These are phyloP conservation scores for Globisporangium okanoganense DNA, from an alignment of 352 stramenopile species.

Conservation along the genomic window DNA sequence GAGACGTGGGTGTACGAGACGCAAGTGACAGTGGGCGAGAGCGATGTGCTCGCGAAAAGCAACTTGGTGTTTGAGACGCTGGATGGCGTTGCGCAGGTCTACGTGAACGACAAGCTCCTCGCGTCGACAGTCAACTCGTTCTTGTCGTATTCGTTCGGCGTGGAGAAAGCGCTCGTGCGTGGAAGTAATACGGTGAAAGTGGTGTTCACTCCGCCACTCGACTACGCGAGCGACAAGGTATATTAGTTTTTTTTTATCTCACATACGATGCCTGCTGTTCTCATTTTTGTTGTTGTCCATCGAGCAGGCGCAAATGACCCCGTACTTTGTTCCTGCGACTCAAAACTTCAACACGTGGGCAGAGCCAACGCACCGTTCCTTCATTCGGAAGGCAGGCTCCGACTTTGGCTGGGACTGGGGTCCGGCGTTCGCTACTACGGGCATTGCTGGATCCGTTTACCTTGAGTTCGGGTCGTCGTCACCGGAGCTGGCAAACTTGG, in stretches of 20 bases:
- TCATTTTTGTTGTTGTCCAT: background rate
- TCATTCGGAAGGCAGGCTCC: conserved; percentile 80
- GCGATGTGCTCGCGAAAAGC: background rate
- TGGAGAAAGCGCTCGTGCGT: conserved; percentile 18
- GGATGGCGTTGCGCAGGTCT: conserved; percentile 61
- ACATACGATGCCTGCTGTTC: background rate
- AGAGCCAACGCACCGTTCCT: conserved; percentile 71
- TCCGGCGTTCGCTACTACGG: conserved; percentile 59
- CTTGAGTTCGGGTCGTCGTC: conserved; percentile 29
- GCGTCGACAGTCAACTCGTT: conserved; percentile 61
- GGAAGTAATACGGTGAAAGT: conserved; percentile 52
- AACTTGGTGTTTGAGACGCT: conserved; percentile 62
- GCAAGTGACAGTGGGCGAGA: conserved; percentile 23
- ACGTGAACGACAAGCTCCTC: conserved; percentile 58
- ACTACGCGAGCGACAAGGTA: conserved; percentile 48
- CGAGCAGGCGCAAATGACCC: conserved; percentile 48
- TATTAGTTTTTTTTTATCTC: background rate
- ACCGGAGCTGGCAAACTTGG: conserved; percentile 28
- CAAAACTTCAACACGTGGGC: conserved; percentile 79
- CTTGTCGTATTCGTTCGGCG: conserved; percentile 44
- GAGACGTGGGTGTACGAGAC: conserved; percentile 80
- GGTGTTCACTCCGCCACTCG: conserved; percentile 46
- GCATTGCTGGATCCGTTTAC: conserved; percentile 51
- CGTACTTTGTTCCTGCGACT: conserved; percentile 74
- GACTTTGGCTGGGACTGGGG: conserved; percentile 90